These are phyloP conservation scores for Pseudozyma sp. DNA, from an alignment of 1,284 basidiomycete genomes.

Conservation along the genomic window DNA sequence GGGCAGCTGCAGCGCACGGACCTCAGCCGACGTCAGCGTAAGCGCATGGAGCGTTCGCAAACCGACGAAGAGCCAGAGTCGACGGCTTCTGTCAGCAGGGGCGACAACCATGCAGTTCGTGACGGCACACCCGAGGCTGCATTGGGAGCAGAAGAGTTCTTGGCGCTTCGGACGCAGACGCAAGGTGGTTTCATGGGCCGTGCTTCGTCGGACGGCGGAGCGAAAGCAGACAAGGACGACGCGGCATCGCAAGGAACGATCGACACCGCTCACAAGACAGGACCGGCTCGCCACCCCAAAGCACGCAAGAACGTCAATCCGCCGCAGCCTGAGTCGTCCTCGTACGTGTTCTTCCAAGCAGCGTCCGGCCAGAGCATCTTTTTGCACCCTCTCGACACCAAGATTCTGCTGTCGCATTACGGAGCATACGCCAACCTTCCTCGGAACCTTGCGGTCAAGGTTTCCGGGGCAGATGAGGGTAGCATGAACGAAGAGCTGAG, in stretches of 20 bases:
- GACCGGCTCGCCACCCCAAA: slow-evolving; percentile 19
- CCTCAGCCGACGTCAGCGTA: slow-evolving; percentile 51
- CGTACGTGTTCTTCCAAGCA: slow-evolving; percentile 94
- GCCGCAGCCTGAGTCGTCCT: slow-evolving; percentile 56
- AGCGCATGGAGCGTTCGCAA: slow-evolving; percentile 46
- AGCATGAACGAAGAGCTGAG: slow-evolving; percentile 89
- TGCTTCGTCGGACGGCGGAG: slow-evolving; percentile 8
- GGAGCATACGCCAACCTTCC: slow-evolving; percentile 86
- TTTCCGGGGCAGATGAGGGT: slow-evolving; percentile 78
- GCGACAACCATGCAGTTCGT: slow-evolving; percentile 5
- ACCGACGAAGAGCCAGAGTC: slow-evolving; percentile 32
- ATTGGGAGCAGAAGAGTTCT: slow-evolving; percentile 39
- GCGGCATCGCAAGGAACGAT: slow-evolving; percentile 2
- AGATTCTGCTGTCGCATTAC: slow-evolving; percentile 87
- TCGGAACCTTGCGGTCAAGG: slow-evolving; percentile 79
- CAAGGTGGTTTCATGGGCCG: slow-evolving; percentile 30
- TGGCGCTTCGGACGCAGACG: slow-evolving; percentile 30
- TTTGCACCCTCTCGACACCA: slow-evolving; percentile 94
- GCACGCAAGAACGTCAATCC: slow-evolving; percentile 60
- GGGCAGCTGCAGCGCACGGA: slow-evolving; percentile 29
- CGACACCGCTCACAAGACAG: slow-evolving; percentile 5
- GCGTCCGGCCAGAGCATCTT: slow-evolving; percentile 90
- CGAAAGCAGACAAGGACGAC: slow-evolving; percentile 1
- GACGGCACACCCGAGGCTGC: slow-evolving; percentile 35
- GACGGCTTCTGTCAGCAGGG: background rate